Conservation (phyloP, 176 grass and related monocot species). For the Tuctoria greenei region DNA sequence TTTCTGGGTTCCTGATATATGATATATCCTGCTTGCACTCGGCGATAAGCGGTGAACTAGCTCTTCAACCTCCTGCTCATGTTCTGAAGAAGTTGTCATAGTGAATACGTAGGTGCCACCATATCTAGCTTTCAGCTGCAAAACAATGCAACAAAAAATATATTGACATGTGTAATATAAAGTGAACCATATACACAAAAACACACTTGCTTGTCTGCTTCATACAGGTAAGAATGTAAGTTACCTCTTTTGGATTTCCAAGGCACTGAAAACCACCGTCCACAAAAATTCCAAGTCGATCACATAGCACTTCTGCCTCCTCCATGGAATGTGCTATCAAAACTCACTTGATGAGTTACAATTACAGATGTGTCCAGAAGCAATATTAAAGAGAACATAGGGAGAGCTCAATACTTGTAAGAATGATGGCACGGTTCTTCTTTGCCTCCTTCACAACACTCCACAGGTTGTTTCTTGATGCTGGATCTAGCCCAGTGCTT, state of each 20-base stretch:
- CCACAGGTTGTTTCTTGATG: slow-evolving; percentile 81
- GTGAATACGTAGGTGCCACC: slow-evolving; percentile 56
- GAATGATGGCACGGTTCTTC: slow-evolving; percentile 76
- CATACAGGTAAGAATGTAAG: background rate
- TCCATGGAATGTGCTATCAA: slow-evolving; percentile 79
- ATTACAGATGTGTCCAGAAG: background rate
- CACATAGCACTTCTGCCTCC: slow-evolving; percentile 70
- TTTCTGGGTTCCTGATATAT: slow-evolving; percentile 63
- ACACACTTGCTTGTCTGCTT: background rate
- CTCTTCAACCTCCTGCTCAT: slow-evolving; percentile 47
- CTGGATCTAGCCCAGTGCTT: slow-evolving; percentile 85
- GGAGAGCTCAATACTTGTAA: slow-evolving; percentile 66
- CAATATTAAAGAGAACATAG: background rate
- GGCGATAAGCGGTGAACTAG: slow-evolving; percentile 44
- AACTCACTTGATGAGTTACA: background rate
- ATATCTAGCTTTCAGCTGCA: slow-evolving; percentile 60
- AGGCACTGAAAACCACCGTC: slow-evolving; percentile 72
- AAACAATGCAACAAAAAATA: background rate
- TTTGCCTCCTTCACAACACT: slow-evolving; percentile 77
- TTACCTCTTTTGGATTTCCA: slow-evolving; percentile 70
- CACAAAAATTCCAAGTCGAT: slow-evolving; percentile 63
- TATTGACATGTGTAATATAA: background rate
- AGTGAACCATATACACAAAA: background rate
- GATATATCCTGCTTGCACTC: slow-evolving; percentile 53
- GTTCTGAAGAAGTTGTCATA: slow-evolving; percentile 52